Base-by-base conservation (phyloP, 805 yeast species). In the Kockiozyma suomiensis region DNA sequence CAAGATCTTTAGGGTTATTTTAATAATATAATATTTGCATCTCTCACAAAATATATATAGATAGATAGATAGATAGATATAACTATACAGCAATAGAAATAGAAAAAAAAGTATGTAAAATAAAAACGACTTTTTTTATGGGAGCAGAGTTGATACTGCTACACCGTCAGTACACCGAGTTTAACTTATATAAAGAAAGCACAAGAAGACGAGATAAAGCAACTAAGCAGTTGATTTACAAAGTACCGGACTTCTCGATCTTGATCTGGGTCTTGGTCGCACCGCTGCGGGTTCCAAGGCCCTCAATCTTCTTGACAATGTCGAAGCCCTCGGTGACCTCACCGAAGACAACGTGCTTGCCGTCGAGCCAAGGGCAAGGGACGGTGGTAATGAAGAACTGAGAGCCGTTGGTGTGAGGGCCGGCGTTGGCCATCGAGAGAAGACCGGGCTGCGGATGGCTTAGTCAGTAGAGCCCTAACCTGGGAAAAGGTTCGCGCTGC, bases 321-420 rank as follows among this genome's bases (percentile, higher is more conserved):
- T 91, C 96, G 73, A 80, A 76, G 69, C 97, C 97, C 50, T 75
- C 79, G 42, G 90, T 59, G 57, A 94, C 97, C 77, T 90, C 90
- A 67, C 99, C 99, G 71, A 94, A 94, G 43, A 94, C 99, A 72
- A 94, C 99, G 76, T 94, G 99, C 69, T 79, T 85, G 66, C 96
- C 94, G 72, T 94, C 90, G 72, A 94, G 83, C 98, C 99, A 94
- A 51, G 86, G 78, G 58, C 97, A 90, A 37, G 83, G 81, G 23
- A 88, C 97, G 28, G 97, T 92, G 71, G 97, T 91, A 78, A 94
- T 87, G 82, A 92, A 92, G 74, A 92, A 92, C 77, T 91, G 97
- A 38, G 97, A 90, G 21, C 97, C 97, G 74, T 91, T 91, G 68
- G 81, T 77, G 71, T 77, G 82, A 64, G 79, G 74, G 64, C 91